Evolutionary conservation across 345 rosid species (phyloP), one percentile per base, ranked within the genome.

Genomic region (Lumnitzera racemosa): DNA sequence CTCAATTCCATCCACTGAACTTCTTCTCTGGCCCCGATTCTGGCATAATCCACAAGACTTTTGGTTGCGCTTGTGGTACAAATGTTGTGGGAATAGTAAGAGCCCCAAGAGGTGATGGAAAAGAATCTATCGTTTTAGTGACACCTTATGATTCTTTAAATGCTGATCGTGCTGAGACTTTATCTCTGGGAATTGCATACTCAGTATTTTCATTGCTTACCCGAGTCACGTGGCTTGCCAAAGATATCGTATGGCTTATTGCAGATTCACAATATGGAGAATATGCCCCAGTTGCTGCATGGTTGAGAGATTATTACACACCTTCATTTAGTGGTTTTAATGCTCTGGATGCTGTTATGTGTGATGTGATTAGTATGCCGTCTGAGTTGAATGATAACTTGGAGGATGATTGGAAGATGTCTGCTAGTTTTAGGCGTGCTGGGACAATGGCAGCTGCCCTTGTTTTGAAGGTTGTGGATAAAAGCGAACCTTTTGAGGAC

Each of bases 41-140:
- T 50, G 73, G 68, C 64, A 54, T 65, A 52, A 53, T 54, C 52
- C 77, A 53, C 25, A 81, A 72, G 68, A 84, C 83, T 72, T 67
- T 67, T 24, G 85, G 78, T 59, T 88, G 89, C 73, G 74, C 80
- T 12, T 72, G 80, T 64, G 90, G 91, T 3, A 49, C 80, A 61
- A 82, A 67, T 60, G 55, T 67, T 55, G 65, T 76, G 49, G 88
- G 97, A 61, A 86, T 90, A 54, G 79, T 88, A 72, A 88, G 99
- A 81, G 99, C 99, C 48, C 86, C 96, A 46, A 95, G 81, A 51
- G 96, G 90, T 70, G 99, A 94, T 52, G 96, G 97, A 53, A 94
- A 88, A 65, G 97, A 94, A 78, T 79, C 94, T 76, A 83, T 94
- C 55, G 96, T 90, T 46, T 73, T 94, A 81, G 96, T 86, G 58